A percentile compares a stretch with the other conserved stretches of the same genome.
Evolutionary conservation across 257 asterid genomes (phyloP).

Genomic region (Galeopsis tetrahit): DNA sequence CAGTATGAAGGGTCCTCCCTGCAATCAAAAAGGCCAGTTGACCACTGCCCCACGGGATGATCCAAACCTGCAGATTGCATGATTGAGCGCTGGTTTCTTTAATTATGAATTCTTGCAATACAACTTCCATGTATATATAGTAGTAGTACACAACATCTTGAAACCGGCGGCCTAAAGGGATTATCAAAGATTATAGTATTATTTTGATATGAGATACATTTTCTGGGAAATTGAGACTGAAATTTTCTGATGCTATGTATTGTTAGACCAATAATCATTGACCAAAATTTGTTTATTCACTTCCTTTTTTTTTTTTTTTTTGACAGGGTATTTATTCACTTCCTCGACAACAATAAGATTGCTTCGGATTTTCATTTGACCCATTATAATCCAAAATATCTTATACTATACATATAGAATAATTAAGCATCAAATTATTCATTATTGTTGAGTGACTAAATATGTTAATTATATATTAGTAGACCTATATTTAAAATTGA

Average conservation of each 20-base stretch:
- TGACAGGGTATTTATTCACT: too few relatives aligned
- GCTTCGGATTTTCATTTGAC: too few relatives aligned
- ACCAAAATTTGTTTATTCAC: constrained; percentile 2
- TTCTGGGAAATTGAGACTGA: constrained; percentile 29
- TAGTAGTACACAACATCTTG: constrained; percentile 9
- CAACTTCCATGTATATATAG: constrained; percentile 19
- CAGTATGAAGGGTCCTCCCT: constrained; percentile 35
- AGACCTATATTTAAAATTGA: too few relatives aligned
- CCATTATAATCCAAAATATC: too few relatives aligned
- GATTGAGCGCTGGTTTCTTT: neutral
- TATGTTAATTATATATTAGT: too few relatives aligned
- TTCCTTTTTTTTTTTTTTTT: neutral
- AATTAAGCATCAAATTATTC: too few relatives aligned
- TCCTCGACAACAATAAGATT: neutral
- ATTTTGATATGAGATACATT: neutral
- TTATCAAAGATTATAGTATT: neutral
- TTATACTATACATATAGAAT: too few relatives aligned
- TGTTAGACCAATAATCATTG: neutral
- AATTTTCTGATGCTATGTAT: constrained; percentile 13
- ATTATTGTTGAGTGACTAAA: too few relatives aligned
- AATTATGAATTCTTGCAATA: neutral
- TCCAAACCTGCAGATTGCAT: constrained; percentile 24
- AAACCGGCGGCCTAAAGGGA: neutral
- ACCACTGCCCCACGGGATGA: constrained; percentile 44
- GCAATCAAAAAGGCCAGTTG: constrained; percentile 43